A percentile compares a stretch with the other conserved stretches of the same genome.
phyloP scores from a whole-genome alignment of 1,139 yeast genomes.

The Groenewaldozyma auringiensis region DNA sequence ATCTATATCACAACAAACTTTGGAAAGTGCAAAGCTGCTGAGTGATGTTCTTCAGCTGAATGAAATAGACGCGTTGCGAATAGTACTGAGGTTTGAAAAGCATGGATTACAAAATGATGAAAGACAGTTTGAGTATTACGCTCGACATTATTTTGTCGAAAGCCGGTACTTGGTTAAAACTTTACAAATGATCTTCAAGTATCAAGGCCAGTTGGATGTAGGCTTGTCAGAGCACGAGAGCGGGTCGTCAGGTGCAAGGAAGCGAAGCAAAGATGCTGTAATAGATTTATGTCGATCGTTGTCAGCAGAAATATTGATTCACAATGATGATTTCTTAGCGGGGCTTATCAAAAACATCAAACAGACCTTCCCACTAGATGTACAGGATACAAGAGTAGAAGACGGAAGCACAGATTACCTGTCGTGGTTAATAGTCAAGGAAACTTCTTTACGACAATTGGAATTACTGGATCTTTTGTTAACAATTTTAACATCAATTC shows the following conservation, averaged over 20 bases:
- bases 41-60: slow-evolving; percentile 18
- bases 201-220: slow-evolving; percentile 5
- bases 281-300: slow-evolving; percentile 10
- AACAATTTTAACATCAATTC: slow-evolving; percentile 24
- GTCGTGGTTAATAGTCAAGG: not conserved
- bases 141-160: slow-evolving; percentile 20
- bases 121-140: slow-evolving; percentile 14
- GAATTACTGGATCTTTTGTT: slow-evolving; percentile 26
- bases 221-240: not conserved
- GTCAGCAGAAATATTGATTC: slow-evolving; percentile 22
- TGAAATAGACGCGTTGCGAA: slow-evolving; percentile 18
- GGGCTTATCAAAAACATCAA: slow-evolving; percentile 15
- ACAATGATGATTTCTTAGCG: slow-evolving; percentile 18
- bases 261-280: too few species aligned
- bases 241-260: slow-evolving; percentile 2
- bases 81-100: slow-evolving; percentile 20
- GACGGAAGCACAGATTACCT: too few species aligned
- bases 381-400: slow-evolving; percentile 12
- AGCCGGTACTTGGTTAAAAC: slow-evolving; percentile 19
- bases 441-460: slow-evolving; percentile 7
- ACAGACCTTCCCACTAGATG: slow-evolving; percentile 11
- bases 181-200: not conserved
- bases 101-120: slow-evolving; percentile 17
- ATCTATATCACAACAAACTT: slow-evolving; percentile 16
- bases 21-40: slow-evolving; percentile 17